Evolutionary conservation across 352 stramenopile species (phyloP), one percentile per base, ranked within the genome.

Genomic region (Hyaloperonospora arabidopsidis): DNA sequence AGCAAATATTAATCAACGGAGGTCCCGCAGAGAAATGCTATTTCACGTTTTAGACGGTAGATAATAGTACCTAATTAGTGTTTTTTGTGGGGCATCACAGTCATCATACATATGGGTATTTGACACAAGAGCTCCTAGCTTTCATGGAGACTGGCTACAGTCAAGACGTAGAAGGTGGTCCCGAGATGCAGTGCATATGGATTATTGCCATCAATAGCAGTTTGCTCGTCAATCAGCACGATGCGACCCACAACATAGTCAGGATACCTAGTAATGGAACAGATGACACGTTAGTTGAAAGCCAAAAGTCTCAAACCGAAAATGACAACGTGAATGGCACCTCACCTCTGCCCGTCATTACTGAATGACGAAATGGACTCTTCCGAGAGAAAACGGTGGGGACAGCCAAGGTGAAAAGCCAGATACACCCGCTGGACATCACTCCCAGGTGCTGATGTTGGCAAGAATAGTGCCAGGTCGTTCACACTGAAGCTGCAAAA

Each of bases 351-450:
- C n/a, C 82, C 76, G 41, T 76, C 75, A 18, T 85, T 86, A 59
- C 84, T 89, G 52, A 93, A 94, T 39, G 82, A 92, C 36, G 80
- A 87, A 57, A 94, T 92, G 39, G 84, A 94, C 58, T 94, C 84
- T 54, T 90, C 82, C 28, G 84, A 90, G 14, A 94, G 59, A 59
- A 93, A 94, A 14, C 84, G 84, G 53, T 94, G 77, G 25, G 84
- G 84, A 49, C 84, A 94, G 17, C 79, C 82, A 1, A 92, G 68
- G 44, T 94, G 84, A 61, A 94, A 94, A 23, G 84, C 84, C 41
- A 94, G 54, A 60, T 94, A 94, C 54, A 93, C 82, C 5, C 83
- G 79, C 56, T 89, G 72, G 4, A 67, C 61, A 38, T 88, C 80
- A 52, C 76, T 90, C 14, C 75, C 79, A 0, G 84, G 84, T 11